Evolutionary conservation across 306 rosid species (phyloP).

Genomic region (Dalbergia oliveri): DNA sequence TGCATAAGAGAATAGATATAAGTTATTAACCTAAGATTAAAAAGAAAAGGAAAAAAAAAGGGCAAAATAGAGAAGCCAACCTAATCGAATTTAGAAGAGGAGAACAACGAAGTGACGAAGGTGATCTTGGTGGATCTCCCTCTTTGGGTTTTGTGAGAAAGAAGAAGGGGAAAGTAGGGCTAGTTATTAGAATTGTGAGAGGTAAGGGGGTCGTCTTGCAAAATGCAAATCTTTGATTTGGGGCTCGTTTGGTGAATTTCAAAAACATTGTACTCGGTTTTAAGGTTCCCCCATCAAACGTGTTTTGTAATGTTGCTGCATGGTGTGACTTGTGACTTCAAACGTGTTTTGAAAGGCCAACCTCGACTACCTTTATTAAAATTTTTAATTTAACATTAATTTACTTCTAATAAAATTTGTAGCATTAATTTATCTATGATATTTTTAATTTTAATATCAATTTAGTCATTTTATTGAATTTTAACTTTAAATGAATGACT

Average conservation of each 20-base stretch:
- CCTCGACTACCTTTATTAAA: neutral
- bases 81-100: constrained; percentile 49
- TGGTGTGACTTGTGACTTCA: neutral
- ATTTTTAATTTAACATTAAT: too few species aligned
- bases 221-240: constrained; percentile 4
- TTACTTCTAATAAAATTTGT: too few species aligned
- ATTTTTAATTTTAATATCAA: too few species aligned
- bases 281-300: constrained; percentile 23
- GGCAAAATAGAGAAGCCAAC: neutral
- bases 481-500: too few species aligned
- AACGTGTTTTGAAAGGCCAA: neutral
- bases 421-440: too few species aligned
- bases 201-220: neutral
- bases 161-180: too few species aligned
- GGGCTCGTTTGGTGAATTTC: neutral
- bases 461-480: too few species aligned
- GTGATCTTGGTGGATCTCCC: constrained; percentile 49
- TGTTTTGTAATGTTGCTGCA: neutral
- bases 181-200: neutral
- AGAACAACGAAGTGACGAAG: constrained; percentile 2
- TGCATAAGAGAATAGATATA: constrained; percentile 12
- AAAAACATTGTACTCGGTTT: neutral
- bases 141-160: constrained; percentile 3
- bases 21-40: neutral
- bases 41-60: neutral